These are phyloP conservation scores for Fusarium mexicanum DNA, from an alignment of 2,329 filamentous ascomycete species.

Conservation along the genomic window DNA sequence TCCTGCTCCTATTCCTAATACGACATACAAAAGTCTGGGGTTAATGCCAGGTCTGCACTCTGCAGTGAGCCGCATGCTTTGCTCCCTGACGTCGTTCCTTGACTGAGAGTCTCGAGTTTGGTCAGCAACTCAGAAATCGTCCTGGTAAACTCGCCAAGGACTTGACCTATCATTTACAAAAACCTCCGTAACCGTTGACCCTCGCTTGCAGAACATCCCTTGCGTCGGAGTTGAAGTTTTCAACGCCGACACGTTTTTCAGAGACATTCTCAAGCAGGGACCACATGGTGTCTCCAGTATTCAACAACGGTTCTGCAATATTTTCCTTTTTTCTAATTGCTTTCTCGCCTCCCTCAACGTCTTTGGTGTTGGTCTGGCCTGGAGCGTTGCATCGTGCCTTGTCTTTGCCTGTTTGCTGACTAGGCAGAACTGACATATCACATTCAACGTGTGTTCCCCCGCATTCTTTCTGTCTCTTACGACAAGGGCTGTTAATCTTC, in stretches of 20 bases:
- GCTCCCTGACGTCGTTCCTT: constrained; percentile 13
- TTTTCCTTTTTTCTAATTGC: background rate
- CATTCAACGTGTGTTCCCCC: constrained; percentile 31
- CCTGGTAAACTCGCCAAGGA: background rate
- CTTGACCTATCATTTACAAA: constrained; percentile 9
- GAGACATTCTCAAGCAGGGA: constrained; percentile 30
- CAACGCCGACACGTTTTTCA: constrained; percentile 31
- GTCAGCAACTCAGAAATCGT: background rate
- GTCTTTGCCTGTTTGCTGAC: constrained; percentile 23
- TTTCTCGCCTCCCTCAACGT: constrained; percentile 7
- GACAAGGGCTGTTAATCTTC: constrained; percentile 17
- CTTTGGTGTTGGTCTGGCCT: constrained; percentile 20
- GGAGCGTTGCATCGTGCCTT: constrained; percentile 37
- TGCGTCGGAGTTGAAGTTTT: constrained; percentile 1
- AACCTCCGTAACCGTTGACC: background rate
- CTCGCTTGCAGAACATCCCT: constrained; percentile 6
- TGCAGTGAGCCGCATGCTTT: constrained; percentile 19
- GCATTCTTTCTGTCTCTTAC: constrained; percentile 33
- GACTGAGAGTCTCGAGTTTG: constrained; percentile 1
- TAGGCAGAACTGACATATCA: constrained; percentile 41
- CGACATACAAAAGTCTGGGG: constrained; percentile 8
- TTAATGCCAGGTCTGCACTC: constrained; percentile 4
- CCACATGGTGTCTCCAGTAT: constrained; percentile 22
- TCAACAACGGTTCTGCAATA: constrained; percentile 11
- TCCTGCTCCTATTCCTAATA: constrained; percentile 1